Base-by-base conservation (phyloP, 1,284 basidiomycete genomes). In the Ustanciosporium gigantosporum region DNA sequence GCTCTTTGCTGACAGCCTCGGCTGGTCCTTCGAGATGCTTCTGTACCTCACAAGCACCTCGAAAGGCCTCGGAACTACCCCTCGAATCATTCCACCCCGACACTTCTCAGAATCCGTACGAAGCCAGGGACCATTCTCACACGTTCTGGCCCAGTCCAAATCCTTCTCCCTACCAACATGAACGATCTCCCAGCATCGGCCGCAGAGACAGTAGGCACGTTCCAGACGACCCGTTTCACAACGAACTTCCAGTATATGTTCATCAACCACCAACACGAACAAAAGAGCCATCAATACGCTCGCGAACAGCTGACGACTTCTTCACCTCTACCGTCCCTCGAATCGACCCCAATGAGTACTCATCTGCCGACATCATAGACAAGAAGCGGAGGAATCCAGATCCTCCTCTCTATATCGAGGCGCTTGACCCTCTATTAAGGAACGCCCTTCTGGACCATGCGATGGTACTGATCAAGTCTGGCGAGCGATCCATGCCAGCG, bases 21-120 rank as follows among this genome's bases (percentile, higher is more conserved):
- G 59, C 60, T 27, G 60, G 60, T 2, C 50, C 60, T 2, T 64
- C 60, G 14, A 45, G 60, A 8, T 64, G 60, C 53, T 64, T 64
- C 8, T 64, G 60, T 31, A 32, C 46, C 3, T 49, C 49, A 3
- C 40, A 25, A 22, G 31, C 29, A 6, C 36, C 6, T 11, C 11
- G 22, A 16, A 64, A 64, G 42, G 51, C 46, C 0, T 64, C 60
- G 5, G 36, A 37, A 13, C 21, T 37, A 16, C 21, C 36, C 9
- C 16, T 37, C 13, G 36, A 21, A 21, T 23, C 19, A 9, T 17
- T 13, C 19, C 36, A 37, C 19, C n/a, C n/a, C n/a, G 9, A 21
- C 9, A 23, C 32, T 20, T 36, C 11, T 35, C 31, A 16, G 36
- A n/a, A 37, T 42, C 32, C 43, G 43, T 31, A 29, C 27, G 9